Conservation (phyloP, 257 asterid species). For the Primulina huaijiensis region DNA sequence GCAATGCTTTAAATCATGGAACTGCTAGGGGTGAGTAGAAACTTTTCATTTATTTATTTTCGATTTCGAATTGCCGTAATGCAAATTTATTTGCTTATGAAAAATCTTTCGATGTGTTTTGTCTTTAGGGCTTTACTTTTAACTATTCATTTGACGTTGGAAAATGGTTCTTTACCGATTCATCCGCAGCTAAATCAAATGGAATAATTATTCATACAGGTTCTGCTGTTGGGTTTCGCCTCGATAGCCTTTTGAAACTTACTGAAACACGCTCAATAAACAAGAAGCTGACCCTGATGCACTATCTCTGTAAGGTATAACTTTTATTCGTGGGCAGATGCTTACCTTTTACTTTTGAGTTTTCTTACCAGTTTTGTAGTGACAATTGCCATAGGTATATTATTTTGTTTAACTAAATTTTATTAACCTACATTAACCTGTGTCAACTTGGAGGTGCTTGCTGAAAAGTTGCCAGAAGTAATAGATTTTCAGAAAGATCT, state of each 20-base stretch:
- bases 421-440: background rate
- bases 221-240: slow-evolving; percentile 87
- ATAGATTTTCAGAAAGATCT: slow-evolving; percentile 69
- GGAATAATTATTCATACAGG: slow-evolving; percentile 37
- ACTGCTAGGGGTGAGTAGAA: slow-evolving; percentile 73
- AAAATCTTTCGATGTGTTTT: background rate
- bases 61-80: background rate
- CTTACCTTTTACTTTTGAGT: slow-evolving; percentile 2
- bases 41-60: background rate
- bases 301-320: slow-evolving; percentile 81
- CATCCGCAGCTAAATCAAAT: slow-evolving; percentile 6
- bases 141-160: background rate
- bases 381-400: background rate
- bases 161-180: background rate
- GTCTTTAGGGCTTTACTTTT: background rate
- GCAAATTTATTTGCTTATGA: background rate
- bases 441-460: slow-evolving; percentile 51
- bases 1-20: slow-evolving; percentile 89
- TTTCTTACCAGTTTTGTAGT: background rate
- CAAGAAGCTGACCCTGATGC: slow-evolving; percentile 85
- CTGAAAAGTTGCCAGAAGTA: slow-evolving; percentile 71
- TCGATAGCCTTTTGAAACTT: slow-evolving; percentile 88
- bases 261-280: slow-evolving; percentile 78
- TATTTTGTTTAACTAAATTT: slow-evolving; percentile 11
- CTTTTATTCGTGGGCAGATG: slow-evolving; percentile 10